Evolutionary conservation across 805 yeast species (phyloP).

Genomic region (Nematodospora valgi): DNA sequence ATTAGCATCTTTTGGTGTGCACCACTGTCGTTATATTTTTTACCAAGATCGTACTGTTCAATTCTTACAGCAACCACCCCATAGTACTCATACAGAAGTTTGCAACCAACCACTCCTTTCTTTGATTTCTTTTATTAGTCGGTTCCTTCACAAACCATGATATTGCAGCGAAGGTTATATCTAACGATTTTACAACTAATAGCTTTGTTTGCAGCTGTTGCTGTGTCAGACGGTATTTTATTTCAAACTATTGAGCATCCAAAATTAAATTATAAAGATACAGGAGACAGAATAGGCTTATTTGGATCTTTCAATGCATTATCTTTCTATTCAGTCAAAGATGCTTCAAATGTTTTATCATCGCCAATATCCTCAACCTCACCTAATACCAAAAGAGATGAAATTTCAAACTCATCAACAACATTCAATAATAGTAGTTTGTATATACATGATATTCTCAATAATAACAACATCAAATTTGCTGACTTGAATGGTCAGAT

Average conservation of each 20-base stretch:
- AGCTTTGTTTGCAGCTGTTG: too few species aligned
- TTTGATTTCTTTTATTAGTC: too few species aligned
- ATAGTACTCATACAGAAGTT: too few species aligned
- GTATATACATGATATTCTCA: conserved; percentile 20
- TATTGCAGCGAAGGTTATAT: too few species aligned
- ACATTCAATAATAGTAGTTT: conserved; percentile 15
- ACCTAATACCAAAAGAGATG: conserved; percentile 11
- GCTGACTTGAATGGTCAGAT: conserved; percentile 33
- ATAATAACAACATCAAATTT: conserved; percentile 16
- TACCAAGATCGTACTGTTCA: too few species aligned
- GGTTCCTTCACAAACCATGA: too few species aligned
- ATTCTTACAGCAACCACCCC: too few species aligned
- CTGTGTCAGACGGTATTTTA: too few species aligned
- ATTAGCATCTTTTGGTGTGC: too few species aligned
- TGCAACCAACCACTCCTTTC: too few species aligned
- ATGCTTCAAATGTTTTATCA: conserved; percentile 22
- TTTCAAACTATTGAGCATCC: conserved; percentile 15
- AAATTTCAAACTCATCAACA: background rate
- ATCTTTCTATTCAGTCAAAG: conserved; percentile 23
- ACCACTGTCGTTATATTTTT: too few species aligned
- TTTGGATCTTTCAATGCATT: conserved; percentile 29
- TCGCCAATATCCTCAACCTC: conserved; percentile 1
- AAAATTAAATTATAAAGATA: conserved; percentile 17
- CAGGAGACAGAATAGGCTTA: conserved; percentile 30
- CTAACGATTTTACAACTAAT: too few species aligned